These are phyloP conservation scores for Didymella glomerata DNA, from an alignment of 2,329 filamentous ascomycete species.

Conservation along the genomic window DNA sequence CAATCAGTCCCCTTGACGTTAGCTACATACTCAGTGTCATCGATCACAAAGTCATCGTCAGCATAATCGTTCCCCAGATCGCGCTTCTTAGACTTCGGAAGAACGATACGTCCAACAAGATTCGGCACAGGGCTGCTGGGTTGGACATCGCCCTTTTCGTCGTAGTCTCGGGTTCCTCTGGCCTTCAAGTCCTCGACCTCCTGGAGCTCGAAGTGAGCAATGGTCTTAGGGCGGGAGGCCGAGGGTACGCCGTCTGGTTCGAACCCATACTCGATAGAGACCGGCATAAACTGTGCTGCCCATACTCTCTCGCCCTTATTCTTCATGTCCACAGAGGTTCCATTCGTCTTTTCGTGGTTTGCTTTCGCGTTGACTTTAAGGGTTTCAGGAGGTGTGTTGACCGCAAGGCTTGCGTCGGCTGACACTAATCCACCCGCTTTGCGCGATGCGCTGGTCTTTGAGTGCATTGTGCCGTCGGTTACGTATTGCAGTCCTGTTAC, in stretches of 20 bases:
- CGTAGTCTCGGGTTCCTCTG: not conserved
- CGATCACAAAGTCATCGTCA: not conserved
- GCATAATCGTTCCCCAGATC: too few species aligned
- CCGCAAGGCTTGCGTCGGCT: not conserved
- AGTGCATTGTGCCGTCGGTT: not conserved
- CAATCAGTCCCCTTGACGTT: conserved; percentile 1
- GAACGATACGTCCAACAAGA: not conserved
- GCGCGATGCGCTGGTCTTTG: not conserved
- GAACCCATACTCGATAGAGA: not conserved
- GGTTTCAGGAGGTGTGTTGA: not conserved
- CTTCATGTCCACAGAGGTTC: not conserved
- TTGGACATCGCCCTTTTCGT: too few species aligned
- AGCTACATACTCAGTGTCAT: not conserved
- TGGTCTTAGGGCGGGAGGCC: not conserved
- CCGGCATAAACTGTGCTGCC: conserved; percentile 12
- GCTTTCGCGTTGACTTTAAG: not conserved
- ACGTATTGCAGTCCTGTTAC: conserved; percentile 4
- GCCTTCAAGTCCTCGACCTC: not conserved
- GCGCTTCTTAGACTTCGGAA: not conserved
- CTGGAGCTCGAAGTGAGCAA: not conserved
- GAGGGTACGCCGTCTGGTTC: not conserved
- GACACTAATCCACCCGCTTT: not conserved
- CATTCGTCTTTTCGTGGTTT: not conserved
- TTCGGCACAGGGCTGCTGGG: not conserved
- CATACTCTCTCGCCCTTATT: not conserved